Evolutionary conservation across 192 early-diverging fungal species (phyloP).

Genomic region (Gorgonomyces haynaldii): DNA sequence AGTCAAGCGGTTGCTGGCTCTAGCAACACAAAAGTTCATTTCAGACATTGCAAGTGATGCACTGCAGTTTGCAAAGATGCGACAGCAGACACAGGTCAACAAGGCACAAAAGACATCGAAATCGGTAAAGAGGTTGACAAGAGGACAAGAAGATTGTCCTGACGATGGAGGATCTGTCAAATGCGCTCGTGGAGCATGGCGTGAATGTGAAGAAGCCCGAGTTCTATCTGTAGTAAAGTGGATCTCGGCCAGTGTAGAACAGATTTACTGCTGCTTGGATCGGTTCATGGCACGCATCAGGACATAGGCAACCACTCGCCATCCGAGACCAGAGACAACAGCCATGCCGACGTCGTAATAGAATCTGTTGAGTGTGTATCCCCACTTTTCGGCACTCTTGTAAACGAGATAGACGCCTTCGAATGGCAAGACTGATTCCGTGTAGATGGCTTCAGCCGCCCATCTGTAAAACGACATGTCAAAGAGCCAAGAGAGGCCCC

Average conservation of each 20-base stretch:
- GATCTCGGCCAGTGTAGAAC: no score
- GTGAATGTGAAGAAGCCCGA: slow-evolving; percentile 94
- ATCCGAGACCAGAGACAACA: not conserved
- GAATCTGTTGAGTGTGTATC: not conserved
- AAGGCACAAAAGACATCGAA: not conserved
- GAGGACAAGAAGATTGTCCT: slow-evolving; percentile 57
- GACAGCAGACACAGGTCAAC: slow-evolving; percentile 38
- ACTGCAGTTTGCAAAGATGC: slow-evolving; percentile 66
- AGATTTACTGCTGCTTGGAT: not conserved
- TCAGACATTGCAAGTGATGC: slow-evolving; percentile 79
- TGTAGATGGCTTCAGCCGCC: slow-evolving; percentile 10
- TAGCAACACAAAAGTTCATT: slow-evolving; percentile 79
- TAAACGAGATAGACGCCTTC: not conserved
- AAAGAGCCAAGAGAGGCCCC: slow-evolving; percentile 7
- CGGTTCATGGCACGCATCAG: not conserved
- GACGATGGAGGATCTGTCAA: slow-evolving; percentile 85
- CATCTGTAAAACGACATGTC: slow-evolving; percentile 18
- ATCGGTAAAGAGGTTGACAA: not conserved
- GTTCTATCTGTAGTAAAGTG: slow-evolving; percentile 58
- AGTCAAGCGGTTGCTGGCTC: slow-evolving; percentile 62
- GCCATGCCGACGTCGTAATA: not conserved
- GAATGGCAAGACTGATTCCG: not conserved
- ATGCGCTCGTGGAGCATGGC: slow-evolving; percentile 83
- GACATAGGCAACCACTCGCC: not conserved
- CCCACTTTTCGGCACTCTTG: not conserved